Conservation (phyloP, 2,329 filamentous ascomycete genomes). For the Xylaria sp. region DNA sequence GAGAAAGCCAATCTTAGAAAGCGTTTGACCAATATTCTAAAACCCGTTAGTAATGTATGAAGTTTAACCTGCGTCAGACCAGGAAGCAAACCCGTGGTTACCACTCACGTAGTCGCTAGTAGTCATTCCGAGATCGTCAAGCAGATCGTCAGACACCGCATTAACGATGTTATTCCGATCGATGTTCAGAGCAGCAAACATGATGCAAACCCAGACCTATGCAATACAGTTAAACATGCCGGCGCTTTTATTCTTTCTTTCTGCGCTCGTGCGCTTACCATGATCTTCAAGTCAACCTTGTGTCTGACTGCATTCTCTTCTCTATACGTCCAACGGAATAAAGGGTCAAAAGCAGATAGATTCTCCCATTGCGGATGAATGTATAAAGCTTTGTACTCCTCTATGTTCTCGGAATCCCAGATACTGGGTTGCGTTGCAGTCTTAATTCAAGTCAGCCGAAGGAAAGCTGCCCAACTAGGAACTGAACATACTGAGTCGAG, state of each 20-base stretch:
- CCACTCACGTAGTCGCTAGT: slow-evolving; percentile 39
- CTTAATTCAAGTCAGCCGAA: slow-evolving; percentile 32
- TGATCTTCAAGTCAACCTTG: slow-evolving; percentile 48
- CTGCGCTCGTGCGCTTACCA: slow-evolving; percentile 34
- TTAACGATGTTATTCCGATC: slow-evolving; percentile 37
- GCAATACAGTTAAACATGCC: slow-evolving; percentile 9
- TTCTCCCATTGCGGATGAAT: slow-evolving; percentile 48
- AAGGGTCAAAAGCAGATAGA: slow-evolving; percentile 41
- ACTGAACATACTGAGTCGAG: slow-evolving; percentile 36
- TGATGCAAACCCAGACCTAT: slow-evolving; percentile 40
- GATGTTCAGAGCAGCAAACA: slow-evolving; percentile 36
- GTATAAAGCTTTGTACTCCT: slow-evolving; percentile 44
- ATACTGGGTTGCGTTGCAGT: slow-evolving; percentile 46
- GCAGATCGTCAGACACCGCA: slow-evolving; percentile 45
- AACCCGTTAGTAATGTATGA: slow-evolving; percentile 5
- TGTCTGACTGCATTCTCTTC: slow-evolving; percentile 43
- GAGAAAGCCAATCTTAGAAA: slow-evolving; percentile 36
- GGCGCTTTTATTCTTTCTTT: not conserved
- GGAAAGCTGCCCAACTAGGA: not conserved
- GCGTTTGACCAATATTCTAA: slow-evolving; percentile 42
- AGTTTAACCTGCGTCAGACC: not conserved
- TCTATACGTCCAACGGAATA: slow-evolving; percentile 45
- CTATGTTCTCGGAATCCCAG: slow-evolving; percentile 45
- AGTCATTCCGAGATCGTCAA: slow-evolving; percentile 39
- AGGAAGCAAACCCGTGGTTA: not conserved